A percentile compares a stretch with the other conserved stretches of the same genome.
Evolutionary conservation across 2,329 filamentous ascomycete genomes (phyloP).

Genomic region (Davidsoniella virescens): DNA sequence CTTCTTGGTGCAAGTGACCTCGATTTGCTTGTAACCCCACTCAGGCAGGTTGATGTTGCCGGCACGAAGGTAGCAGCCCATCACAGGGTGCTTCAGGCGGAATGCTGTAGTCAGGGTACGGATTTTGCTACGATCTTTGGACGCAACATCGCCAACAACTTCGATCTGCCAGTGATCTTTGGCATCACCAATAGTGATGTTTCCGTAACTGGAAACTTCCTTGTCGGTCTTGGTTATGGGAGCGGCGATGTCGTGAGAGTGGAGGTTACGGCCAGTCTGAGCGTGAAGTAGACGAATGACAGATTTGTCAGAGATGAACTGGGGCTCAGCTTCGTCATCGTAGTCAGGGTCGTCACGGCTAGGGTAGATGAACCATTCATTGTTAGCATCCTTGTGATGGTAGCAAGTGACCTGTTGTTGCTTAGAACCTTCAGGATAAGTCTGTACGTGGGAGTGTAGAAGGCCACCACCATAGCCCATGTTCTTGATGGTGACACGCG

Average conservation of each 20-base stretch:
- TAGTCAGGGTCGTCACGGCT: slow-evolving; percentile 65
- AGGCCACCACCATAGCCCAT: slow-evolving; percentile 98
- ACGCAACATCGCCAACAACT: slow-evolving; percentile 77
- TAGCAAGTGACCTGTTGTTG: slow-evolving; percentile 99
- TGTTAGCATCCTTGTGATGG: slow-evolving; percentile 98
- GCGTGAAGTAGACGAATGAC: slow-evolving; percentile 79
- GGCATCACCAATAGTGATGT: slow-evolving; percentile 84
- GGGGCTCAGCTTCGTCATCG: slow-evolving; percentile 50
- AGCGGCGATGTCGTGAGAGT: slow-evolving; percentile 81
- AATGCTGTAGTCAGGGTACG: slow-evolving; percentile 89
- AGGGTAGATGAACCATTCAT: slow-evolving; percentile 98
- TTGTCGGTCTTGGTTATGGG: slow-evolving; percentile 77
- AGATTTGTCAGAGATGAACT: slow-evolving; percentile 64
- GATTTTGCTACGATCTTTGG: slow-evolving; percentile 66
- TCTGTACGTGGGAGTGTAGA: slow-evolving; percentile 91
- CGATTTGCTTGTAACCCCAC: slow-evolving; percentile 99
- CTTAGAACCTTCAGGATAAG: slow-evolving; percentile 78
- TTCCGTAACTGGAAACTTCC: slow-evolving; percentile 93
- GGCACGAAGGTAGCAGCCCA: slow-evolving; percentile 87
- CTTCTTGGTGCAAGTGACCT: slow-evolving; percentile 84
- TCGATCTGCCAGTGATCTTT: slow-evolving; percentile 97
- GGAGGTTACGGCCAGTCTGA: slow-evolving; percentile 90
- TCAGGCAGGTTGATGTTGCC: slow-evolving; percentile 93
- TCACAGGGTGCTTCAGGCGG: slow-evolving; percentile 62
- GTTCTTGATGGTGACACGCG: slow-evolving; percentile 86